Evolutionary conservation across 495 filamentous ascomycete species (phyloP).

Genomic region (Entonaema liquescens): DNA sequence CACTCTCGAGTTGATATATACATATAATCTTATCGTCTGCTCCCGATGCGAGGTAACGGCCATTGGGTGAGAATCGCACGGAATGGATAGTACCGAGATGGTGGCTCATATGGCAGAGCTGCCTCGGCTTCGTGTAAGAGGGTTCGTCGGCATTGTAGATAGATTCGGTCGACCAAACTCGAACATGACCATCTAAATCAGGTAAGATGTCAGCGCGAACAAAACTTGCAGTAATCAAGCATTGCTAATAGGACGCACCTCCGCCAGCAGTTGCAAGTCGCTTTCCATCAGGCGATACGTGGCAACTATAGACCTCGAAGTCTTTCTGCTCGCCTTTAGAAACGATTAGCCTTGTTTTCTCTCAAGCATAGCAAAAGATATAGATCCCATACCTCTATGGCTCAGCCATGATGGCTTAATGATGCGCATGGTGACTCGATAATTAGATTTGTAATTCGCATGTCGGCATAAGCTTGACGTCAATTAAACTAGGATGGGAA

Average conservation of each 20-base stretch:
- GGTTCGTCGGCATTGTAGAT: slow-evolving; percentile 80
- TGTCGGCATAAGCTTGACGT: slow-evolving; percentile 35
- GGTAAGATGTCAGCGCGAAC: slow-evolving; percentile 24
- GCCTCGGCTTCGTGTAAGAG: slow-evolving; percentile 79
- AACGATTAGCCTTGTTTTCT: slow-evolving; percentile 26
- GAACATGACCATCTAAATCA: slow-evolving; percentile 82
- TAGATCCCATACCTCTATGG: slow-evolving; percentile 72
- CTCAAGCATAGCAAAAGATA: not conserved
- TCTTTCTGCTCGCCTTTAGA: slow-evolving; percentile 87
- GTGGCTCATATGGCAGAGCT: slow-evolving; percentile 96
- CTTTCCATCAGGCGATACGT: slow-evolving; percentile 92
- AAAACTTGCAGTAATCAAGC: slow-evolving; percentile 13
- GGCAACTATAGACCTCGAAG: slow-evolving; percentile 96
- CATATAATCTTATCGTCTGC: slow-evolving; percentile 99
- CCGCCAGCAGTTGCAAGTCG: slow-evolving; percentile 92
- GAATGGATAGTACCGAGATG: slow-evolving; percentile 97
- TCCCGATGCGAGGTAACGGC: slow-evolving; percentile 91
- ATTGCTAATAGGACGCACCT: slow-evolving; percentile 62
- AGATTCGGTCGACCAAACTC: slow-evolving; percentile 96
- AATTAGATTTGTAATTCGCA: slow-evolving; percentile 41
- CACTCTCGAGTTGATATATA: slow-evolving; percentile 88
- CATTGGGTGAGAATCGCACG: slow-evolving; percentile 93
- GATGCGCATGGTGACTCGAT: slow-evolving; percentile 71
- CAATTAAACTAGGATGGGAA: slow-evolving; percentile 3
- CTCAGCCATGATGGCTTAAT: slow-evolving; percentile 94